Conservation (phyloP, 352 stramenopile genomes). For the Pythium coloratum region DNA sequence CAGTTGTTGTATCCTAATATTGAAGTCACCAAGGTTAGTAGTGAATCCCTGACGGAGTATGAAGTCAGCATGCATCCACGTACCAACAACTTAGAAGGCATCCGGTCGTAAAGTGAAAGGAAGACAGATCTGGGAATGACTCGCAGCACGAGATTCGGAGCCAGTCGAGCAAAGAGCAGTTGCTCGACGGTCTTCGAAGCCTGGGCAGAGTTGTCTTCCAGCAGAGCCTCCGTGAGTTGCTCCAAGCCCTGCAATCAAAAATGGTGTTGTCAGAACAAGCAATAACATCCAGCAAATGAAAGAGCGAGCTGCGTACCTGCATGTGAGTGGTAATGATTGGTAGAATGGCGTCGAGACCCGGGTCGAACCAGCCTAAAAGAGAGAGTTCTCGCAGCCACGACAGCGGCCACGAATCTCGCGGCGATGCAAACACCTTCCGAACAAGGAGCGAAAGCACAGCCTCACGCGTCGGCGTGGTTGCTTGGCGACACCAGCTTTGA, state of each 20-base stretch:
- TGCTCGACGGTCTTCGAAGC: conserved; percentile 37
- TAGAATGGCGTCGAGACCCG: conserved; percentile 6
- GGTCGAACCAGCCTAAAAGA: conserved; percentile 23
- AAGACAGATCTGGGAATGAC: conserved; percentile 40
- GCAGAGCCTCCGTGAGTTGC: conserved; percentile 42
- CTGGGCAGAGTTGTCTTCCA: conserved; percentile 44
- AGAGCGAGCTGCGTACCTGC: conserved; percentile 10
- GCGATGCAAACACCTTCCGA: conserved; percentile 18
- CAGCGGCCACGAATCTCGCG: conserved; percentile 21
- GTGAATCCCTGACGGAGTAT: too few relatives aligned
- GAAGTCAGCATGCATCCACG: not conserved
- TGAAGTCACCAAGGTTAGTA: too few relatives aligned
- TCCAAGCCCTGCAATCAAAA: conserved; percentile 32
- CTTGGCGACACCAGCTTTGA: conserved; percentile 17
- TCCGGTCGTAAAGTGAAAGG: not conserved
- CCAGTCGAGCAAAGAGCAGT: conserved; percentile 61
- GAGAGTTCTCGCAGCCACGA: conserved; percentile 29
- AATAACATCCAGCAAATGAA: not conserved
- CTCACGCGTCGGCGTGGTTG: not conserved
- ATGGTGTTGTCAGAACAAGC: not conserved
- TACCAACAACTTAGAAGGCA: conserved; percentile 11
- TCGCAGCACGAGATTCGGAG: conserved; percentile 61
- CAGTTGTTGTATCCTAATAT: not conserved
- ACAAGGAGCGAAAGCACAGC: conserved; percentile 8
- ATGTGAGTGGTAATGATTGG: conserved; percentile 18